Base-by-base conservation (phyloP, 805 yeast genomes). In the Candida broadrunensis region DNA sequence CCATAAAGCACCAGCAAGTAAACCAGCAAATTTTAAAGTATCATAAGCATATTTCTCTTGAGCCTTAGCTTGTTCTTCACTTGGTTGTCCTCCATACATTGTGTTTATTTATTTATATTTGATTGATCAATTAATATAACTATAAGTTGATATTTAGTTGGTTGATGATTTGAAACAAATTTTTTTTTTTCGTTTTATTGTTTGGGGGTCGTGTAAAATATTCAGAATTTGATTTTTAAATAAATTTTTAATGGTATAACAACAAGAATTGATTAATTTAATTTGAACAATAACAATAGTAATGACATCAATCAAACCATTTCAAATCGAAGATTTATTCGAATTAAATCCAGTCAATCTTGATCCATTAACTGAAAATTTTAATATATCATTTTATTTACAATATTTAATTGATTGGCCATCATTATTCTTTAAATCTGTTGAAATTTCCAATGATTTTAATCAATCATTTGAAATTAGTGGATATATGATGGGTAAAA, bases 401-500 rank as follows among this genome's bases (percentile, higher is more conserved):
- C 88, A 88, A 50, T 93, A 93, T 54, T 68, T 93, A 40, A 73
- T 81, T 7, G 73, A 78, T 38, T 90, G 97, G 97, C 98, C 99
- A 5, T 75, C 88, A 25, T 67, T 93, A 35, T 85, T 89, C 62
- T 91, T 89, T 76, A 85, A 88, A 57, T 78, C 90, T 9, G 67
- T 65, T 2, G 82, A 77, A 47, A 54, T 67, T 12, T 32, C 41
- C 27, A 52, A 50, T 15, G 48, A 38, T 21, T 45, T 43, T 31
- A 50, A 43, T 20, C 50, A 49, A 44, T 37, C 33, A 3, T 23
- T 43, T 30, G 62, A 58, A 35, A 65, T 70, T 21, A 70, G 86
- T 25, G 91, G 90, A 0, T 85, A 85, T 57, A 83, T 93, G 95
- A 80, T 93, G 80, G 98, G 95, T n/a, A 93, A 93, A 60, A 83